Conservation (phyloP, 495 filamentous ascomycete genomes). For the Clavariopsis aquatica region DNA sequence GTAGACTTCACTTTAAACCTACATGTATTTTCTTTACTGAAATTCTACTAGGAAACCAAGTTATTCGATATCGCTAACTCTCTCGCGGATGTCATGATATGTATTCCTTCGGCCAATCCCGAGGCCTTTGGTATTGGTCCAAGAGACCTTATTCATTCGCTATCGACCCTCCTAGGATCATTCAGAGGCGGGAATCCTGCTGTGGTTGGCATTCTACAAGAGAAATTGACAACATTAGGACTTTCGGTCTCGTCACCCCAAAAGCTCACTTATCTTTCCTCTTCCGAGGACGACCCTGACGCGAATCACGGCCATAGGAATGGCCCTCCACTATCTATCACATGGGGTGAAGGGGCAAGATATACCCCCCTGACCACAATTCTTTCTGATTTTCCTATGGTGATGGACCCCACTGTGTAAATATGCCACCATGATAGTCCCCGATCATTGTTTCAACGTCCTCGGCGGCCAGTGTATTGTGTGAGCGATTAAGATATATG, state of each 20-base stretch:
- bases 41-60: constrained; percentile 47
- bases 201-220: constrained; percentile 22
- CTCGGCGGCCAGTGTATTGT: no score
- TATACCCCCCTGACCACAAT: neutral
- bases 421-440: no score
- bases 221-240: constrained; percentile 21
- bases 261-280: constrained; percentile 20
- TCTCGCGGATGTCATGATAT: constrained; percentile 50
- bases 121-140: constrained; percentile 16
- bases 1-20: constrained; percentile 11
- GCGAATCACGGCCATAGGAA: neutral
- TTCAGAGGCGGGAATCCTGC: constrained; percentile 30
- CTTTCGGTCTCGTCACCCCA: constrained; percentile 18
- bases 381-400: neutral
- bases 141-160: constrained; percentile 24
- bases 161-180: constrained; percentile 16
- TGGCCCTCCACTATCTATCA: constrained; percentile 1
- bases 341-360: constrained; percentile 6
- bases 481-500: no score
- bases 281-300: constrained; percentile 18
- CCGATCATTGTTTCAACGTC: no score
- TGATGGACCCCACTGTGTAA: neutral
- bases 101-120: constrained; percentile 15
- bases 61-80: constrained; percentile 52
- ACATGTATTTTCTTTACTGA: constrained; percentile 15